These are phyloP conservation scores for Hygrocybe punicea DNA, from an alignment of 768 basidiomycete genomes.

Conservation along the genomic window DNA sequence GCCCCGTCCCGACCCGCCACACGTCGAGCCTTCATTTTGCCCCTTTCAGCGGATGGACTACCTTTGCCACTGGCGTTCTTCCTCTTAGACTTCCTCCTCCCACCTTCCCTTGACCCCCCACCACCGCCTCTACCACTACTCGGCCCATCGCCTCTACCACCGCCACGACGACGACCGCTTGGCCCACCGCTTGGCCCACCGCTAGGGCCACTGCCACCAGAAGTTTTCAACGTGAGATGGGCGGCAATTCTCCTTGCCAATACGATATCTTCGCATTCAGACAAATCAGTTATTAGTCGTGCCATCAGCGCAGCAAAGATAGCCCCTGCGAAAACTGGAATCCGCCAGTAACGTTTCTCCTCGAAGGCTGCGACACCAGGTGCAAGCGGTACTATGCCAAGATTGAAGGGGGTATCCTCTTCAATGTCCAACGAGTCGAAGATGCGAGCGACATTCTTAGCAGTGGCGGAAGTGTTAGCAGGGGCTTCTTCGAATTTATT, in stretches of 20 bases:
- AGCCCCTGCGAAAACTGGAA: conserved; percentile 1
- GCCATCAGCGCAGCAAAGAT: conserved; percentile 2
- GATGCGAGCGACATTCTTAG: conserved; percentile 10
- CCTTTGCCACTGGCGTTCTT: conserved; percentile 1
- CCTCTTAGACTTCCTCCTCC: conserved; percentile 4
- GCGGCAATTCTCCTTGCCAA: not conserved
- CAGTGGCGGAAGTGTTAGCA: conserved; percentile 10
- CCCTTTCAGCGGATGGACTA: not conserved
- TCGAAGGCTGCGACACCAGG: not conserved
- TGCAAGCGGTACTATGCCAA: conserved; percentile 1
- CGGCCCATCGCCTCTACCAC: not conserved
- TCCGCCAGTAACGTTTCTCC: conserved; percentile 5
- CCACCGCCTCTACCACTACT: conserved; percentile 2
- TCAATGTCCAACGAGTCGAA: conserved; percentile 7
- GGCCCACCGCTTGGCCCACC: too few relatives aligned
- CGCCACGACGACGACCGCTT: not conserved
- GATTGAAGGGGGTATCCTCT: conserved; percentile 5
- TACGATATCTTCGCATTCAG: conserved; percentile 3
- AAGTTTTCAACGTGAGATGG: not conserved
- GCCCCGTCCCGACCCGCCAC: conserved; percentile 1
- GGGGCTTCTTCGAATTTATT: conserved; percentile 6
- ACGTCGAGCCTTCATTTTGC: conserved; percentile 2
- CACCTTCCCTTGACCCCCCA: not conserved
- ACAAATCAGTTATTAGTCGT: not conserved
- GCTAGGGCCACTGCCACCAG: not conserved